Base-by-base conservation (phyloP, 176 grass and related monocot genomes). In the Triticum urartu region DNA sequence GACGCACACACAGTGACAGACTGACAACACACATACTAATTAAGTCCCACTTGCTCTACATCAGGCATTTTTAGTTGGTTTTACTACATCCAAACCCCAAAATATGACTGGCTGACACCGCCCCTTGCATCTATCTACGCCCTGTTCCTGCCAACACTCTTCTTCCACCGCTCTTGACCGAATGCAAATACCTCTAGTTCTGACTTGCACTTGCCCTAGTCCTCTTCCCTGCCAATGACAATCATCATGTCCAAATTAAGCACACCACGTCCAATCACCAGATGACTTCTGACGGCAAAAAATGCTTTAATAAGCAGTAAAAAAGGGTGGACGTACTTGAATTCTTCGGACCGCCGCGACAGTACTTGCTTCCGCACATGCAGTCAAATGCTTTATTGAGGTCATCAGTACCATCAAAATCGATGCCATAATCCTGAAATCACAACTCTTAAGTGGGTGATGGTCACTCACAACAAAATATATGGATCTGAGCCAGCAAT, bases 391-490 rank as follows among this genome's bases (percentile, higher is more conserved):
- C 68, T 85, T 75, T 85, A 36, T 26, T 30, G 7, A 56, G 28
- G 65, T 66, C 26, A 59, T 34, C 60, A 47, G 11, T 9, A 21
- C 61, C 88, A 26, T 68, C 68, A 85, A 81, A 89, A 75, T 76
- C 77, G 35, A 89, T 61, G 77, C 88, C 83, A 81, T 85, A 89
- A 45, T 85, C 82, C 88, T 89, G 87, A 42, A 75, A 75, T 36
- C 58, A 75, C 45, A 75, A 80, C 75, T 42, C 67, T 47, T 47
- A 13, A 17, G 48, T 52, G 64, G 40, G 68, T 18, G 74, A 33
- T 12, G 54, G 24, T 72, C 56, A 84, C 24, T 61, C 34, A 2
- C 52, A 74, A 45, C 14, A 72, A 58, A 36, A 72, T 47, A 63
- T 4, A 63, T 10, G 45, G 45, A 26, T 11, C 18, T n/a, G 20